A percentile compares a stretch with the other conserved stretches of the same genome.
Evolutionary conservation across 345 rosid genomes (phyloP).

Genomic region (Gossypium arboreum): DNA sequence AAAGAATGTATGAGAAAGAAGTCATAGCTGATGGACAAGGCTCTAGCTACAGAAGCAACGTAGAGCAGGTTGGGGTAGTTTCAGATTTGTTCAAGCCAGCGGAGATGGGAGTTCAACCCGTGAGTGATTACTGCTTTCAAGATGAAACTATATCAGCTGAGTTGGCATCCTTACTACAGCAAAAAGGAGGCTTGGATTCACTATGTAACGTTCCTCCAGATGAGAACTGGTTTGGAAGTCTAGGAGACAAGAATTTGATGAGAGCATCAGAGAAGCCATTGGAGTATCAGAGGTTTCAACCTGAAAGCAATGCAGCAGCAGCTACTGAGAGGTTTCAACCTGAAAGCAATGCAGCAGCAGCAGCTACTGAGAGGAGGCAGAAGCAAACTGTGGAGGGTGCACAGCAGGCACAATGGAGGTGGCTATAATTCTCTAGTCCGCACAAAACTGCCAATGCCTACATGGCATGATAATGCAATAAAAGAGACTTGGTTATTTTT

Average conservation of each 20-base stretch:
- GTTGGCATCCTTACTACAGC: neutral
- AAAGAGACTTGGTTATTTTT: neutral
- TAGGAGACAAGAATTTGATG: neutral
- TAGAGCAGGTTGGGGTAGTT: neutral
- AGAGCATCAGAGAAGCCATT: neutral
- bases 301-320: conserved; percentile 11
- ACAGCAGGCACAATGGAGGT: neutral
- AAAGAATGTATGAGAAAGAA: neutral
- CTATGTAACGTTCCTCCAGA: neutral
- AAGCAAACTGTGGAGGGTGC: neutral
- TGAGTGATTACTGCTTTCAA: neutral
- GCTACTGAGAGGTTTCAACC: neutral
- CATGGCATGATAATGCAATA: neutral
- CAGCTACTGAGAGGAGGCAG: neutral
- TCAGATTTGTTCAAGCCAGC: neutral
- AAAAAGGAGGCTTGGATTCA: neutral
- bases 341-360: conserved; percentile 1
- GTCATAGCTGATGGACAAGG: conserved; percentile 3
- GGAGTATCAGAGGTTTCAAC: neutral
- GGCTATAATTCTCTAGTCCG: neutral
- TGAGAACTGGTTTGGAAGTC: neutral
- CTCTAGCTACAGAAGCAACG: conserved; percentile 3
- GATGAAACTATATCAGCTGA: neutral
- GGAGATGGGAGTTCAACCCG: conserved; percentile 7
- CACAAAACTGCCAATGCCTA: neutral